Conservation (phyloP, 805 yeast genomes). For the Spathaspora hagerdaliae region DNA sequence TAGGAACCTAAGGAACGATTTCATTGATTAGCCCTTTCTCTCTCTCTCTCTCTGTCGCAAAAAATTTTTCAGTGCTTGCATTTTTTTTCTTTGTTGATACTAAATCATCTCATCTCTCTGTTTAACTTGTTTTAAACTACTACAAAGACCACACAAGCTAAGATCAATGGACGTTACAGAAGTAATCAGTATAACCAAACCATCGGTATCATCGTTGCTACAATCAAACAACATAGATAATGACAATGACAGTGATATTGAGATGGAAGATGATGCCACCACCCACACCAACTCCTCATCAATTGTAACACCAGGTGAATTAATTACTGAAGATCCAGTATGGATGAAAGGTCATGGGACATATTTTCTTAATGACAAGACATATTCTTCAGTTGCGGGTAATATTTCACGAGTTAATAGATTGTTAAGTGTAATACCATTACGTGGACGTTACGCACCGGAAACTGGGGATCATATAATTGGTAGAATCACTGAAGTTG, state of each 20-base stretch:
- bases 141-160: background rate
- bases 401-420: conserved; percentile 81
- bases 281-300: conserved; percentile 7
- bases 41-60: too few species aligned
- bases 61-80: too few species aligned
- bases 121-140: too few species aligned
- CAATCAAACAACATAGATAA: conserved; percentile 8
- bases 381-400: conserved; percentile 93
- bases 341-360: conserved; percentile 99
- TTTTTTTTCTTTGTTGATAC: background rate
- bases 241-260: conserved; percentile 36
- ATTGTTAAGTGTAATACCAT: conserved; percentile 77
- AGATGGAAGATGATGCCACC: conserved; percentile 34
- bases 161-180: conserved; percentile 18
- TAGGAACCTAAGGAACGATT: background rate
- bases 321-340: conserved; percentile 89
- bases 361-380: conserved; percentile 66
- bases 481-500: conserved; percentile 92
- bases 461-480: conserved; percentile 96
- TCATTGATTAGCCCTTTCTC: too few species aligned
- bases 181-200: conserved; percentile 36
- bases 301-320: conserved; percentile 91
- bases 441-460: conserved; percentile 84
- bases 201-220: conserved; percentile 9
- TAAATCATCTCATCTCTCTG: background rate